Percentiles rank a stretch among this genome's conserved stretches.
Conservation (phyloP, 495 filamentous ascomycete genomes). For the Penicillium salamii region DNA sequence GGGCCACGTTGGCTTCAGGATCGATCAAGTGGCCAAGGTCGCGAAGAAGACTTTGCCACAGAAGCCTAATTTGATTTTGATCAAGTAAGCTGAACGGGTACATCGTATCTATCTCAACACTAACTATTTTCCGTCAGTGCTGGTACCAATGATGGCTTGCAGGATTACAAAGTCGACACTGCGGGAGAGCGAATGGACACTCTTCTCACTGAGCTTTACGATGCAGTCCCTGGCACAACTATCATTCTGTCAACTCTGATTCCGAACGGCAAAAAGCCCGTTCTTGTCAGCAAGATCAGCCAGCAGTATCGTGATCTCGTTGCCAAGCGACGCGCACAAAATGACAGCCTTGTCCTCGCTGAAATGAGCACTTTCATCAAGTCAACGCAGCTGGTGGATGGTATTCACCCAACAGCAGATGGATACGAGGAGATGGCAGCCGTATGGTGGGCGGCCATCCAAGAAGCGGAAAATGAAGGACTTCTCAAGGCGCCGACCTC, state of each 20-base stretch:
- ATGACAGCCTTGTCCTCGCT: slow-evolving; percentile 40
- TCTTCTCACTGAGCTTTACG: slow-evolving; percentile 37
- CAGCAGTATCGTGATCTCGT: slow-evolving; percentile 33
- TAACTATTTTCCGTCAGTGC: slow-evolving; percentile 18
- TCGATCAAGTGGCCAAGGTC: slow-evolving; percentile 42
- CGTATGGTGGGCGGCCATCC: slow-evolving; percentile 47
- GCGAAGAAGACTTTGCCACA: slow-evolving; percentile 25
- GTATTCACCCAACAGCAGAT: slow-evolving; percentile 46
- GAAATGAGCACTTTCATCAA: slow-evolving; percentile 45
- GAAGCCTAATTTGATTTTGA: slow-evolving; percentile 49
- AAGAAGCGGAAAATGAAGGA: slow-evolving; percentile 21
- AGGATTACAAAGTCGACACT: slow-evolving; percentile 29
- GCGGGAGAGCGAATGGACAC: slow-evolving; percentile 25
- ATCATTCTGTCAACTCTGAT: slow-evolving; percentile 51
- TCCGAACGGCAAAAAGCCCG: slow-evolving; percentile 24
- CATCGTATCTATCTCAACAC: not conserved
- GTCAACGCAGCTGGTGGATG: slow-evolving; percentile 38
- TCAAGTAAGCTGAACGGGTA: slow-evolving; percentile 26
- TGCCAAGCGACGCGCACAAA: slow-evolving; percentile 20
- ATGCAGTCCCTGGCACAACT: slow-evolving; percentile 37
- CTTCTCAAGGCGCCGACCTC: slow-evolving; percentile 3
- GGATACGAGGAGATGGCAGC: slow-evolving; percentile 55
- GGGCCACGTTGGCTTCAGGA: slow-evolving; percentile 45
- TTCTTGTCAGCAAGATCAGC: slow-evolving; percentile 33
- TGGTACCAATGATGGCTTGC: slow-evolving; percentile 49